Base-by-base conservation (phyloP, 352 stramenopile species). In the Halophytophthora batemanensis region DNA sequence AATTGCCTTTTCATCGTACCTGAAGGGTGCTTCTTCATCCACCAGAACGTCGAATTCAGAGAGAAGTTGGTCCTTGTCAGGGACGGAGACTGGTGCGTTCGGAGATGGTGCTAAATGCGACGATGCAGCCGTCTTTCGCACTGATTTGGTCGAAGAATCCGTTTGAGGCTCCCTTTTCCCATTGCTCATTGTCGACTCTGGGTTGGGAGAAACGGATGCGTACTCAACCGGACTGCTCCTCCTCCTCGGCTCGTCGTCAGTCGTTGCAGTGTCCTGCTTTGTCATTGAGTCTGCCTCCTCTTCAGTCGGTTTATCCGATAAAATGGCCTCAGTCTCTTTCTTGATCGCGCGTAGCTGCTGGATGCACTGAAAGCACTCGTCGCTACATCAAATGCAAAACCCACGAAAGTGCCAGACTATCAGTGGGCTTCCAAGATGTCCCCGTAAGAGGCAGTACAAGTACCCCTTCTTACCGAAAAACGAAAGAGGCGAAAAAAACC, bases 311-410 rank as follows among this genome's bases (percentile, higher is more conserved):
- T 57, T 44, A 29, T 74, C 62, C 1, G 61, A 64, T 46, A 94
- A 53, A 1, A 88, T 50, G 13, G 66, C 82, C 45, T 73, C 60
- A 2, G 82, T 91, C 25, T 80, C 80, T 47, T 74, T 85, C 50
- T 88, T 82, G 35, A 92, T 94, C 8, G 75, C 77, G 42, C 78
- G 71, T 34, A 94, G 53, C 46, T 93, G 81, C 12, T 80, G 71
- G 29, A 93, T 83, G 19, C 77, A 86, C 54, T 93, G 74, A 37
- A 83, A 83, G 34, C 84, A 93, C 69, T 94, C 84, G 48, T 94
- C 84, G 40, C 83, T 93, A 37, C 37, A 54, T 5, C 33, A 13
- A 17, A 17, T 17, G 10, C 33, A 38, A 38, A 14, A 13, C 41
- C 40, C 36, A 48, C 54, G 25, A 4, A 31, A 31, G 25, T 31